These are phyloP conservation scores for Coccomyxa subellipsoidea DNA, from an alignment of 163 green algal species.

Conservation along the genomic window DNA sequence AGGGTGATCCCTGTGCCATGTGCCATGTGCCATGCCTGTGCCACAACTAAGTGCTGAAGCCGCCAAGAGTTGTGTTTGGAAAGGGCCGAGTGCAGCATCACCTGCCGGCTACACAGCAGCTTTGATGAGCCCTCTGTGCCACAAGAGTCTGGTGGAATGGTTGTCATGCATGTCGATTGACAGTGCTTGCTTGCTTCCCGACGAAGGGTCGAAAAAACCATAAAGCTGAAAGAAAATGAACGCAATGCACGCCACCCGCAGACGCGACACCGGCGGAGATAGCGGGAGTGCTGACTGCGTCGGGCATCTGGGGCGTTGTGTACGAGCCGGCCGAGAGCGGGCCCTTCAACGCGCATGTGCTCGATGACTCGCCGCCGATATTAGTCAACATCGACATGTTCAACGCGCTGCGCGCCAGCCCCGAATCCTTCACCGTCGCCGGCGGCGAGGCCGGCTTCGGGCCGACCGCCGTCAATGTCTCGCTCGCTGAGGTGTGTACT, in stretches of 20 bases:
- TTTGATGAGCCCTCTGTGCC: no score
- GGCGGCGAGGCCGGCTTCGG: conserved; percentile 15
- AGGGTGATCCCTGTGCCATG: no score
- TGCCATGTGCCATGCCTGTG: no score
- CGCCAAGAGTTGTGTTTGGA: no score
- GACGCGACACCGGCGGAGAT: not conserved
- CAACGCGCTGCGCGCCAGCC: not conserved
- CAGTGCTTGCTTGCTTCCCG: no score
- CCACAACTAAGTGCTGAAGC: no score
- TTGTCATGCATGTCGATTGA: no score
- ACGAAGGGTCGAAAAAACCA: no score
- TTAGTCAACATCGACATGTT: conserved; percentile 27
- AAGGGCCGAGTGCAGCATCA: no score
- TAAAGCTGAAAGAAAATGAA: not conserved
- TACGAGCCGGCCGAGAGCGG: conserved; percentile 15
- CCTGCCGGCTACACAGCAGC: no score
- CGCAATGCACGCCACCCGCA: not conserved
- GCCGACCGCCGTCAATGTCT: conserved; percentile 15
- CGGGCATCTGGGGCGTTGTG: not conserved
- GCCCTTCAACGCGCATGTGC: conserved; percentile 16
- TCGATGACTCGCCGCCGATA: conserved; percentile 29
- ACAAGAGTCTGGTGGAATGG: no score
- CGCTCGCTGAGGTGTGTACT: conserved; percentile 11
- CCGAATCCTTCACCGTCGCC: conserved; percentile 10
- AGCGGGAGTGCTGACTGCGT: conserved; percentile 4